Conservation (phyloP, 164 flowering plant species). For the Taxillus chinensis region DNA sequence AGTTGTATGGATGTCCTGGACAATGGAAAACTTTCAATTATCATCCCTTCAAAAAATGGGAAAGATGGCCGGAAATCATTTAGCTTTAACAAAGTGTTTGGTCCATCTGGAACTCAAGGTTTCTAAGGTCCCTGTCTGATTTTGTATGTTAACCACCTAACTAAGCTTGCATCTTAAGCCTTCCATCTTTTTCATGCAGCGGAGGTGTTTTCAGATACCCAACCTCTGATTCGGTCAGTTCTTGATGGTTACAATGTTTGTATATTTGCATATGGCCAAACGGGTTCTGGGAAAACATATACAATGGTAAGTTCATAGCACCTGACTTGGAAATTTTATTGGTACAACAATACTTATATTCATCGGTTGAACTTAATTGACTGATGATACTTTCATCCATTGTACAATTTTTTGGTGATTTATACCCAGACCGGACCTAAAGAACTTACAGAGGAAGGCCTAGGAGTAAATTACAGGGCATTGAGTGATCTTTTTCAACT, state of each 20-base stretch:
- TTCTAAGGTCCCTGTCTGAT: constrained; percentile 3
- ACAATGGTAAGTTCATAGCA: constrained; percentile 31
- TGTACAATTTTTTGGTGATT: background rate
- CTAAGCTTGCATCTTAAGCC: background rate
- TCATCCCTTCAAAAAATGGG: constrained; percentile 40
- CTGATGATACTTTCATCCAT: background rate
- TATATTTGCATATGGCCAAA: constrained; percentile 67
- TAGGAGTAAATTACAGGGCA: constrained; percentile 85
- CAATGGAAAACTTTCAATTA: constrained; percentile 32
- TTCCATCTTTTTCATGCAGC: constrained; percentile 23
- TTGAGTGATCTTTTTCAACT: constrained; percentile 71
- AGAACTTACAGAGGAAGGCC: constrained; percentile 46
- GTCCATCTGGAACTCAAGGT: constrained; percentile 71
- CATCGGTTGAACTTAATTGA: background rate
- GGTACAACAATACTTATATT: background rate
- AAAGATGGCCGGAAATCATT: constrained; percentile 53
- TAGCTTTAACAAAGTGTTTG: constrained; percentile 59
- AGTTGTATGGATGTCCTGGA: constrained; percentile 38
- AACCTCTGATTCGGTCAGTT: constrained; percentile 51
- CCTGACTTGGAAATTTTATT: background rate
- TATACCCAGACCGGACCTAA: constrained; percentile 63
- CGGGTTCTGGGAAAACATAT: constrained; percentile 47
- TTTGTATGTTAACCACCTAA: background rate
- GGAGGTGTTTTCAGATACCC: constrained; percentile 57
- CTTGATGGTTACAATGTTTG: constrained; percentile 69